phyloP scores from a whole-genome alignment of 768 basidiomycete species.

The Leccinum sublutescens region DNA sequence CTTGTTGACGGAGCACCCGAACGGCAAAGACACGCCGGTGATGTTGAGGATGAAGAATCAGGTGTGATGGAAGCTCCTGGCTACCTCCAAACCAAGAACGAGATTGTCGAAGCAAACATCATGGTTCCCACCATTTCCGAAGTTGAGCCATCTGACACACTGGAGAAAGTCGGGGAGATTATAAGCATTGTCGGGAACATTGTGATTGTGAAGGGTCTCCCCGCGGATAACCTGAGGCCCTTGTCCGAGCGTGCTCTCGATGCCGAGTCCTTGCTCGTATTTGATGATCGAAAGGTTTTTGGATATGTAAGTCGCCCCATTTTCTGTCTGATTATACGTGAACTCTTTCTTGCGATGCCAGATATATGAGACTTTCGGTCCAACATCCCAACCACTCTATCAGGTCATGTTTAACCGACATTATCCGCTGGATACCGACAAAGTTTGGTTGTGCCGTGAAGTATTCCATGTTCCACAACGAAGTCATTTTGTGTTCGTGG shows the following conservation, averaged over 20 bases:
- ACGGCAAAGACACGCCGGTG: constrained; percentile 9
- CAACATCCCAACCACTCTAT: constrained; percentile 86
- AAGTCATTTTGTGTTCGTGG: constrained; percentile 83
- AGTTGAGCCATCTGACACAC: constrained; percentile 57
- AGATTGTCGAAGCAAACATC: constrained; percentile 58
- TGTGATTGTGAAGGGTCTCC: constrained; percentile 68
- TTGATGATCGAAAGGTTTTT: constrained; percentile 84
- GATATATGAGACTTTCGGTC: constrained; percentile 96
- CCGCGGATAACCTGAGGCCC: constrained; percentile 41
- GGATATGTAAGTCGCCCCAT: constrained; percentile 66
- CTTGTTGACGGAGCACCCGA: constrained; percentile 4
- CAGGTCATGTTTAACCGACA: constrained; percentile 75
- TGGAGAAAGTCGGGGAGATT: constrained; percentile 78
- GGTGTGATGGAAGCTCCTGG: constrained; percentile 38
- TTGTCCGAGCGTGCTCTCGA: constrained; percentile 71
- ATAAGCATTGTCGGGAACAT: constrained; percentile 70
- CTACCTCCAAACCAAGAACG: constrained; percentile 68
- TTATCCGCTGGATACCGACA: constrained; percentile 59
- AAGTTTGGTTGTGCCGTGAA: constrained; percentile 52
- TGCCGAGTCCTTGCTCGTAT: constrained; percentile 87
- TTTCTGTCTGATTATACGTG: constrained; percentile 11
- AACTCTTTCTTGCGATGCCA: constrained; percentile 31
- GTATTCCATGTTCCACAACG: constrained; percentile 82
- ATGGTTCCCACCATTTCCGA: constrained; percentile 60
- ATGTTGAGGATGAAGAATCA: constrained; percentile 55